These are phyloP conservation scores for Rhizopogon vulgaris DNA, from an alignment of 768 basidiomycete species.

Conservation along the genomic window DNA sequence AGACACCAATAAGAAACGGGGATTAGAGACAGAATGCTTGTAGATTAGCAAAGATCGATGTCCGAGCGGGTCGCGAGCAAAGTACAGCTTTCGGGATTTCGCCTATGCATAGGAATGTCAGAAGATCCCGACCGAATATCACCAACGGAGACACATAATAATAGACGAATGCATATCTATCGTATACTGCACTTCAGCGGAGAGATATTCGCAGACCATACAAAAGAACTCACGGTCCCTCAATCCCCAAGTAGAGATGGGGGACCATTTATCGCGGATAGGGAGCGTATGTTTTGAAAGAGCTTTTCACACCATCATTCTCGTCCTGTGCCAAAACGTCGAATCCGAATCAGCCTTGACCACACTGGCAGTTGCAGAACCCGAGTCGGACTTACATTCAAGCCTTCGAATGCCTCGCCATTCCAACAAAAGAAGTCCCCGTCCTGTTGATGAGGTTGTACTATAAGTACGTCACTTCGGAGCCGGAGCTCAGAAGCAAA, in stretches of 20 bases:
- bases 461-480: conserved; percentile 49
- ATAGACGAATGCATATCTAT: conserved; percentile 75
- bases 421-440: conserved; percentile 78
- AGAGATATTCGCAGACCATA: not conserved
- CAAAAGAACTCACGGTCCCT: conserved; percentile 70
- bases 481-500: conserved; percentile 74
- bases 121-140: not conserved
- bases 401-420: conserved; percentile 84
- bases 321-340: conserved; percentile 38
- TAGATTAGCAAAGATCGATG: conserved; percentile 80
- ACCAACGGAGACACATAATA: conserved; percentile 51
- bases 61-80: conserved; percentile 79
- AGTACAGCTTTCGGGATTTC: conserved; percentile 47
- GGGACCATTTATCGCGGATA: conserved; percentile 34
- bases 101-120: conserved; percentile 27
- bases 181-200: not conserved
- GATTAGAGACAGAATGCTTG: conserved; percentile 38
- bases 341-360: conserved; percentile 6
- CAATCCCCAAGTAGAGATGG: conserved; percentile 51
- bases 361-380: not conserved
- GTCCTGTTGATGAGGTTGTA: conserved; percentile 61
- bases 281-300: conserved; percentile 25
- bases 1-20: conserved; percentile 60
- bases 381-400: conserved; percentile 44
- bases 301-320: conserved; percentile 69